Conservation (phyloP, 495 filamentous ascomycete genomes). For the Lophiostoma macrostomum region DNA sequence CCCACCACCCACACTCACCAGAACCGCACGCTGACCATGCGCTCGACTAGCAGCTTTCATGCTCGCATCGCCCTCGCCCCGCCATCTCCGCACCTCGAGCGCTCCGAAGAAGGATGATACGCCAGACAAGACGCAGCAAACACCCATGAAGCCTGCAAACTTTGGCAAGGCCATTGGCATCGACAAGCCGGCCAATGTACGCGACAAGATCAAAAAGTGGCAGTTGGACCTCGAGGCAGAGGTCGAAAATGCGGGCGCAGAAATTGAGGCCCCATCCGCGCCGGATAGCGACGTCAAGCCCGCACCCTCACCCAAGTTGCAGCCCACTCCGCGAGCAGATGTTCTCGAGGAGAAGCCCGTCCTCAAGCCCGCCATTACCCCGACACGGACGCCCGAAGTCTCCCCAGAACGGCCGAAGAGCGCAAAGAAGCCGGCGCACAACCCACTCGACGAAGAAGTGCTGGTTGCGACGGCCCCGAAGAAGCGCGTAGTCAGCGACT, state of each 20-base stretch:
- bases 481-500: slow-evolving; percentile 47
- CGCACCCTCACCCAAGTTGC: slow-evolving; percentile 19
- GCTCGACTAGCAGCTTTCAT: slow-evolving; percentile 15
- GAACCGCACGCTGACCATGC: slow-evolving; percentile 7
- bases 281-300: slow-evolving; percentile 3
- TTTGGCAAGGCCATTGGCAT: slow-evolving; percentile 35
- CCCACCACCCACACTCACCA: background rate
- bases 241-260: slow-evolving; percentile 25
- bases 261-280: slow-evolving; percentile 14
- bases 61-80: slow-evolving; percentile 10
- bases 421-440: slow-evolving; percentile 31
- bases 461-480: slow-evolving; percentile 40
- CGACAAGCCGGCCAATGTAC: slow-evolving; percentile 31
- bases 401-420: slow-evolving; percentile 24
- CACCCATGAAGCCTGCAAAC: slow-evolving; percentile 25
- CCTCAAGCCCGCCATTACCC: slow-evolving; percentile 10
- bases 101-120: slow-evolving; percentile 23
- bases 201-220: slow-evolving; percentile 37
- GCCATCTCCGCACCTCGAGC: slow-evolving; percentile 7
- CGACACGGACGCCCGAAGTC: slow-evolving; percentile 6
- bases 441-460: slow-evolving; percentile 37
- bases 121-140: slow-evolving; percentile 9
- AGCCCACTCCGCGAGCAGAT: slow-evolving; percentile 1
- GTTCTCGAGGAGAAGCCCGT: slow-evolving; percentile 9
- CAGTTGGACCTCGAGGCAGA: slow-evolving; percentile 31